Percentiles rank a stretch among this genome's conserved stretches.
Conservation (phyloP, 1,284 basidiomycete species). For the Leccinum griseonigrum region DNA sequence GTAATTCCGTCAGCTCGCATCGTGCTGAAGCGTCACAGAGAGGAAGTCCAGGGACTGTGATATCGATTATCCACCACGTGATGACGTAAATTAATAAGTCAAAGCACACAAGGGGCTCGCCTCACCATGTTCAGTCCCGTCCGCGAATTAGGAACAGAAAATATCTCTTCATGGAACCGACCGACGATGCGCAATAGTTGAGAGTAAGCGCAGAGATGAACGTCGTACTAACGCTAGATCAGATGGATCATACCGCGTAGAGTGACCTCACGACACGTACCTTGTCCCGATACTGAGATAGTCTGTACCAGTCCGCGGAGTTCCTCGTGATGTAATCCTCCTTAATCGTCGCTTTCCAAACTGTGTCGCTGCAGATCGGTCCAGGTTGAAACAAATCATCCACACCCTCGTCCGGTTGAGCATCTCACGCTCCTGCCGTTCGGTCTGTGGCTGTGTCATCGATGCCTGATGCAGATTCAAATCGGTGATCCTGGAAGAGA, state of each 20-base stretch:
- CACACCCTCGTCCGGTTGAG: conserved; percentile 79
- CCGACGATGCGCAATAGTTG: conserved; percentile 67
- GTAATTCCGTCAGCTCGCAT: conserved; percentile 54
- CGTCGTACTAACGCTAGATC: conserved; percentile 51
- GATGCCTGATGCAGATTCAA: conserved; percentile 76
- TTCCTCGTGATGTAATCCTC: conserved; percentile 79
- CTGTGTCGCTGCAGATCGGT: conserved; percentile 82
- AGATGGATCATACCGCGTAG: background rate
- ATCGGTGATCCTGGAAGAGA: conserved; percentile 61
- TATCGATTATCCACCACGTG: background rate
- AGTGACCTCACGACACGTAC: conserved; percentile 35
- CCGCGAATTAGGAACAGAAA: too few relatives aligned
- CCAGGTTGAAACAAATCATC: conserved; percentile 86
- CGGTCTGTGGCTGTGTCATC: conserved; percentile 53
- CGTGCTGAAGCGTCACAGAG: conserved; percentile 57
- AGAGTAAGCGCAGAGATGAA: conserved; percentile 73
- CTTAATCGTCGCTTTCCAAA: conserved; percentile 85
- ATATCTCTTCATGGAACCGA: conserved; percentile 56
- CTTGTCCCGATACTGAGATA: conserved; percentile 56
- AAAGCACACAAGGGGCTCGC: conserved; percentile 23
- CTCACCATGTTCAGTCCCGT: too few relatives aligned
- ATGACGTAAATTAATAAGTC: too few relatives aligned
- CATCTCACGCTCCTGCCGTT: conserved; percentile 77
- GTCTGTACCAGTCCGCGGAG: conserved; percentile 77
- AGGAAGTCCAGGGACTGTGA: conserved; percentile 63